Percentiles rank a stretch among this genome's conserved stretches.
phyloP scores from a whole-genome alignment of 371 early-diverging fungal genomes.

The Chytridium lagenaria region DNA sequence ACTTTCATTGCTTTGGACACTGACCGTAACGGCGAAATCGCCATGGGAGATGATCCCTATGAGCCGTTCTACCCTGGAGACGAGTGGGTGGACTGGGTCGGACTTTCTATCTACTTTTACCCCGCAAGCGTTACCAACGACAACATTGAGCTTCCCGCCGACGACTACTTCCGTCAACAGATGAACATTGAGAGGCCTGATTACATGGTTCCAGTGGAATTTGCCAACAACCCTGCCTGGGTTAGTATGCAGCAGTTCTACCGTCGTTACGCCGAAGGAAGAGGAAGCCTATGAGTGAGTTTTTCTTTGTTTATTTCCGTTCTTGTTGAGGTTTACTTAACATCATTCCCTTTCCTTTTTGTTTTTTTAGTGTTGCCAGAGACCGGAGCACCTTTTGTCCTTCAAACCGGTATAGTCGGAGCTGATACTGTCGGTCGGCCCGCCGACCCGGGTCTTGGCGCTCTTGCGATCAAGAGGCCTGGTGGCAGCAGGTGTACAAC shows the following conservation, averaged over 20 bases:
- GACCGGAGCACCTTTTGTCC: slow-evolving; percentile 32
- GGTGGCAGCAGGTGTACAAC: slow-evolving; percentile 49
- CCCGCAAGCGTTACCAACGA: neutral
- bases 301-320: too few relatives aligned
- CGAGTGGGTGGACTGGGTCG: slow-evolving; percentile 60
- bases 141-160: neutral
- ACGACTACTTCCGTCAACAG: neutral
- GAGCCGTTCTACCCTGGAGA: slow-evolving; percentile 57
- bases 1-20: slow-evolving; percentile 48
- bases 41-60: slow-evolving; percentile 50
- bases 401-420: neutral
- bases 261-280: slow-evolving; percentile 29
- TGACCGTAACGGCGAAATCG: slow-evolving; percentile 38
- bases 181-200: slow-evolving; percentile 6
- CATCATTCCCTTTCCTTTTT: too few relatives aligned
- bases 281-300: slow-evolving; percentile 45
- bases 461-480: slow-evolving; percentile 42
- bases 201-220: neutral
- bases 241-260: slow-evolving; percentile 29
- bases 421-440: too few relatives aligned
- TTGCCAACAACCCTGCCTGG: neutral
- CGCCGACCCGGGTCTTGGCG: too few relatives aligned
- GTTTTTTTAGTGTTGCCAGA: slow-evolving; percentile 40
- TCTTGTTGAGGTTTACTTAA: too few relatives aligned
- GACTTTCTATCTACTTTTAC: slow-evolving; percentile 31